Evolutionary conservation across 441 rosid genomes (phyloP).

Genomic region (Brassica balearica): DNA sequence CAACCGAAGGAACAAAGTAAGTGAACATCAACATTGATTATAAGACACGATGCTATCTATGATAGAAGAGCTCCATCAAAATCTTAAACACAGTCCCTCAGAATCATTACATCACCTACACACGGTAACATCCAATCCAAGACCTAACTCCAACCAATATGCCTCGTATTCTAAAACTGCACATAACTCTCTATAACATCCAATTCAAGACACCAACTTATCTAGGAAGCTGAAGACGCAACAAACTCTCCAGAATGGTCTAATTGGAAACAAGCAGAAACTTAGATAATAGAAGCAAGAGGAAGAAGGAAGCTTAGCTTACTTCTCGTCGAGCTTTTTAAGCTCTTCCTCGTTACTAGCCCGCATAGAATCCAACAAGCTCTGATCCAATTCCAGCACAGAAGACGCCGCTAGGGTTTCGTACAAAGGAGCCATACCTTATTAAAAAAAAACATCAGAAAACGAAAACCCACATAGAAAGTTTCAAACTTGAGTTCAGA

Average conservation of each 20-base stretch:
- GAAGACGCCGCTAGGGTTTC: constrained; percentile 80
- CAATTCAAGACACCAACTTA: not conserved
- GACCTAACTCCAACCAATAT: not conserved
- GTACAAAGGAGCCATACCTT: constrained; percentile 74
- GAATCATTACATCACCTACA: too few relatives aligned
- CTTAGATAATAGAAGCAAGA: not conserved
- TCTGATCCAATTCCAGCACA: constrained; percentile 78
- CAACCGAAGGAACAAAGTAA: constrained; percentile 5
- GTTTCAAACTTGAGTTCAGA: not conserved
- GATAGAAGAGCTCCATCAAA: not conserved
- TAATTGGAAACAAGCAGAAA: not conserved
- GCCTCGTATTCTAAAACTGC: not conserved
- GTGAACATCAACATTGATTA: constrained; percentile 1
- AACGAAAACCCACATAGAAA: not conserved
- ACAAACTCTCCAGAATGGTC: not conserved
- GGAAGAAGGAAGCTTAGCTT: constrained; percentile 50
- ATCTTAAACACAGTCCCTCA: not conserved
- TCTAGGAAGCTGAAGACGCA: not conserved
- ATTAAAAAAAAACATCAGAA: not conserved
- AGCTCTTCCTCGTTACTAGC: constrained; percentile 78
- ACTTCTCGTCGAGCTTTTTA: constrained; percentile 91
- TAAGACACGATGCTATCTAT: not conserved
- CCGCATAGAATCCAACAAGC: constrained; percentile 70
- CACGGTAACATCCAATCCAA: not conserved
- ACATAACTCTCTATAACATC: not conserved